Base-by-base conservation (phyloP, 768 basidiomycete genomes). In the Mycena galopus region DNA sequence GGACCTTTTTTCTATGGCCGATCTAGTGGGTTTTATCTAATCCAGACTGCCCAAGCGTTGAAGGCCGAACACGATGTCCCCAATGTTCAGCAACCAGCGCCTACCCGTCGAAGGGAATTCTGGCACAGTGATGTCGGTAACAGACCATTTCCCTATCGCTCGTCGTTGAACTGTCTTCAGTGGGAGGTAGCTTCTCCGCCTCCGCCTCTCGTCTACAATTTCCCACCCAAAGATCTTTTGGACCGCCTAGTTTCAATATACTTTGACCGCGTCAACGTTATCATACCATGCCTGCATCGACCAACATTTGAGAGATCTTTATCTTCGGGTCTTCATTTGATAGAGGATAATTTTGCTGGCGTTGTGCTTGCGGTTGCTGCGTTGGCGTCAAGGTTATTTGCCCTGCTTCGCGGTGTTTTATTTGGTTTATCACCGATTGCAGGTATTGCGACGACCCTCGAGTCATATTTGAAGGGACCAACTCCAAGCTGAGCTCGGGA, bases 321-420 rank as follows among this genome's bases (percentile, higher is more conserved):
- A 47, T 72, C 68, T 2, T 78, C 83, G 5, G 82, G 83, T 0
- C 73, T 84, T 5, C 86, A 89, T 74, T 69, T 82, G 17, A 77
- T 75, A 1, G 82, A 88, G 39, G 16, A 78, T 0, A 72, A 79
- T 0, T 90, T 92, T 73, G 82, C 81, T 0, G 69, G 81, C 2
- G 81, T 86, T 1, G 87, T 90, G 47, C 81, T 91, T 7, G 79
- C 88, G 9, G 82, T 90, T 0, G 89, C 88, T 75, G 90, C 91
- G 0, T 39, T 74, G 39, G 73, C 69, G 9, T 55, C 73, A 10
- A 66, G 73, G 72, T 70, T 23, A 9, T 59, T 19, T 7, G 7
- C 0, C 4, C 23, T 2, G 35, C 30, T 12, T 14, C 25, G 9
- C 27, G 8, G 8, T 17, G 0, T 29, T 55, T 30, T 30, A 8